Evolutionary conservation across 2,329 filamentous ascomycete species (phyloP), one percentile per base, ranked within the genome.

Genomic region (Exophiala xenobiotica): DNA sequence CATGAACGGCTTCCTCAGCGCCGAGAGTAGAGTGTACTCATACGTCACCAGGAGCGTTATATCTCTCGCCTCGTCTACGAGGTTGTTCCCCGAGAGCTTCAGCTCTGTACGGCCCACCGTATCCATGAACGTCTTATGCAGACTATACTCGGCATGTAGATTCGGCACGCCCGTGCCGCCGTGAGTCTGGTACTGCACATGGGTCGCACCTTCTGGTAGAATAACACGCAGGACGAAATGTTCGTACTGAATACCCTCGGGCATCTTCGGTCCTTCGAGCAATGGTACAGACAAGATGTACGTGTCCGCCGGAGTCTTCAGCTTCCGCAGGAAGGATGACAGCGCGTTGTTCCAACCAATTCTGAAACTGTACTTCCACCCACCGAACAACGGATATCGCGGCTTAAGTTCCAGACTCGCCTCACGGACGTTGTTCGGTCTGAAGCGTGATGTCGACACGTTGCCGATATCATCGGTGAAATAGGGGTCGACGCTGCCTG

Each of bases 331-430:
- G 68, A 88, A 93, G 51, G 81, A 82, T 64, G 83, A 83, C 22
- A 95, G 78, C 60, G 95, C 83, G 46, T 88, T 85, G 74, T 97
- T 95, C 93, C 93, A 99, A 61, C 93, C 93, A 51, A 97, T 85
- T 53, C 87, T 89, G 77, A 97, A 99, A 60, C 88, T 93, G 72
- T 96, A 97, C 72, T 95, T 96, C 93, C 93, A 99, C 54, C 89
- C 90, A 54, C 93, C 93, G 64, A 96, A 99, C 19, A 99, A 70
- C n/a, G 93, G 93, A 70, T 95, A 99, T 46, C 93, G 83, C 16
- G 93, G 93, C 77, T 91, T 93, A 57, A 96, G 78, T 70, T 96
- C 91, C 22, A 99, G 80, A 35, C 86, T 75, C n/a, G 88, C 86
- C 70, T 92, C 88, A 18, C 87, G 83, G 67, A 79, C 81, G 56